phyloP scores from a whole-genome alignment of 164 flowering plant species.

The Akebia trifoliata region DNA sequence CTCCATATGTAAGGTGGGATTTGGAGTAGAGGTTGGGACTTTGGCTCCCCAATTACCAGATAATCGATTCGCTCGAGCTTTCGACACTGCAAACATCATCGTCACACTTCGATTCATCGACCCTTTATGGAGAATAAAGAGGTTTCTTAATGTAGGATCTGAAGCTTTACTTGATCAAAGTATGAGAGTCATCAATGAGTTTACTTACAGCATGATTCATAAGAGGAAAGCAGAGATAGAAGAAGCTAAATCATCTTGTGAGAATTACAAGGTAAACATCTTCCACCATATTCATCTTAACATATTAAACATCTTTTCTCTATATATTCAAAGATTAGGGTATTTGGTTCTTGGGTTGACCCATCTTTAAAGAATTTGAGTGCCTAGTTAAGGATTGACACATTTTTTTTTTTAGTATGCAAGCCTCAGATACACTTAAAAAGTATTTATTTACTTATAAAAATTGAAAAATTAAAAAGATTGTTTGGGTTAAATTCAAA shows the following conservation, averaged over 20 bases:
- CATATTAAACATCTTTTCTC: too few relatives aligned
- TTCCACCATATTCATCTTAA: background rate
- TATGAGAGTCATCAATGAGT: conserved; percentile 70
- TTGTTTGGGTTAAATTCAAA: too few relatives aligned
- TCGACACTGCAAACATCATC: conserved; percentile 76
- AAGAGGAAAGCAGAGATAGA: conserved; percentile 66
- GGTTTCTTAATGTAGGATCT: conserved; percentile 58
- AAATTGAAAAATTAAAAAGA: too few relatives aligned
- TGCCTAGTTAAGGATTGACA: too few relatives aligned
- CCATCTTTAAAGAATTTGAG: too few relatives aligned
- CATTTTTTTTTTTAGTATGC: too few relatives aligned
- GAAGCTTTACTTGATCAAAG: conserved; percentile 75
- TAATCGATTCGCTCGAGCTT: conserved; percentile 67
- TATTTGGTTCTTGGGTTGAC: too few relatives aligned
- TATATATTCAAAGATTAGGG: too few relatives aligned
- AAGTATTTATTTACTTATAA: too few relatives aligned
- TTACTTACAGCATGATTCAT: conserved; percentile 70
- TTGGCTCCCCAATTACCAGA: conserved; percentile 66
- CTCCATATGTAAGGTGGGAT: conserved; percentile 94
- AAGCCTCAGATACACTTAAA: too few relatives aligned
- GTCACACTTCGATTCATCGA: conserved; percentile 83
- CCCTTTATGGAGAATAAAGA: conserved; percentile 83
- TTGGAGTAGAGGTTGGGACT: conserved; percentile 90
- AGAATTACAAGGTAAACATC: conserved; percentile 36
- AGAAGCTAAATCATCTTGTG: conserved; percentile 27